Base-by-base conservation (phyloP, 2,329 filamentous ascomycete species). In the Aspergillus sojae region DNA sequence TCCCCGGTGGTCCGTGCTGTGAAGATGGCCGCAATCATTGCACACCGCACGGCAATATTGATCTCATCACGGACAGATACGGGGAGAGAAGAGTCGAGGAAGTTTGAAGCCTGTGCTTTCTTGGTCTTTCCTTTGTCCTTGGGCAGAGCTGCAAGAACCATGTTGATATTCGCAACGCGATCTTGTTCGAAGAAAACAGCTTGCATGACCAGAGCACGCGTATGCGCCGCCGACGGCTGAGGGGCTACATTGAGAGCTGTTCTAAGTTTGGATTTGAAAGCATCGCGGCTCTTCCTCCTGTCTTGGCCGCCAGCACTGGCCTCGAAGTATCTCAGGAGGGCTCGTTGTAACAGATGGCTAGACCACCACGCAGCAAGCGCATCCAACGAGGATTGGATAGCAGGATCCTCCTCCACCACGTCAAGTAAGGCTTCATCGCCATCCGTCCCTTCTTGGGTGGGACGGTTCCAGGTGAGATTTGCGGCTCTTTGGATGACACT, bases 331-430 rank as follows among this genome's bases (percentile, higher is more conserved):
- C 83, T 82, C 14, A 88, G 82, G 32, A 97, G 84, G 3, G 88
- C 88, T 62, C 86, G 85, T 70, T 93, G 91, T 43, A 97, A 80
- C 14, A 87, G 83, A 61, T 90, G 84, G 67, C 88, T 92, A 0
- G 94, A 96, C 82, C 89, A 95, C 94, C 94, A 97, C 2, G 94
- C 92, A 7, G 94, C 92, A 58, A 97, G 87, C 14, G 93, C 93
- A 77, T 97, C 94, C 68, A 97, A 86, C 0, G 94, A 92, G 21
- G 92, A 95, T 58, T 91, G 88, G 64, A 97, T 91, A 3, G 93
- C 90, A 58, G 88, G 87, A 72, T 97, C 94, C 63, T 95, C 91
- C 3, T 95, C 91, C 1, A 97, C 92, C 6, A 87, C 85, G 73
- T 96, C 91, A 84, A 96, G 91, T 55, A 91, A 88, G 58, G 90